phyloP scores from a whole-genome alignment of 352 stramenopile genomes.

The Phytophthora foliorum region DNA sequence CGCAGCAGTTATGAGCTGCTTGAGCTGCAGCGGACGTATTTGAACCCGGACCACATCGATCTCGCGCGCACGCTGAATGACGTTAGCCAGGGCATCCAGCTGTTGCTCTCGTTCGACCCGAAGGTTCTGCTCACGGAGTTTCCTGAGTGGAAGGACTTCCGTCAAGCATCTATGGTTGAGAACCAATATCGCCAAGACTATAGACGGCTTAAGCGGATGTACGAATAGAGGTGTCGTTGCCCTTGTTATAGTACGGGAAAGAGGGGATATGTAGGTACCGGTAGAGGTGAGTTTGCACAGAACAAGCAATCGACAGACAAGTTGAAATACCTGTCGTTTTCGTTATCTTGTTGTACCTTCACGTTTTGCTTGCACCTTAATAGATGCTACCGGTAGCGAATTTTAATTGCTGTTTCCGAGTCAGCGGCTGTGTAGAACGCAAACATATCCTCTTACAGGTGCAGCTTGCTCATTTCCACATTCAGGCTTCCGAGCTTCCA shows the following conservation, averaged over 20 bases:
- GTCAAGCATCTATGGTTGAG: slow-evolving; percentile 91
- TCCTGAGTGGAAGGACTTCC: slow-evolving; percentile 87
- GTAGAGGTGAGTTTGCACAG: slow-evolving; percentile 3
- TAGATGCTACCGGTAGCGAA: neutral
- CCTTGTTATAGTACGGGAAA: slow-evolving; percentile 32
- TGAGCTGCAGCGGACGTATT: slow-evolving; percentile 84
- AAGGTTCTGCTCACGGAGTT: slow-evolving; percentile 90
- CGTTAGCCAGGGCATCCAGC: slow-evolving; percentile 91
- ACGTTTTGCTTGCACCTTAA: neutral
- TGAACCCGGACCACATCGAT: slow-evolving; percentile 93
- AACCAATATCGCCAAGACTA: slow-evolving; percentile 92
- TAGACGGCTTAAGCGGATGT: slow-evolving; percentile 92
- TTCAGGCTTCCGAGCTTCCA: slow-evolving; percentile 83
- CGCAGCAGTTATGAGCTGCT: slow-evolving; percentile 89
- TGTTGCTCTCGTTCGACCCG: slow-evolving; percentile 89
- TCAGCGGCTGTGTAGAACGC: neutral
- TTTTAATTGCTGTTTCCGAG: slow-evolving; percentile 12
- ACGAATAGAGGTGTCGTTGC: slow-evolving; percentile 72
- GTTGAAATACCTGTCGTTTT: slow-evolving; percentile 17
- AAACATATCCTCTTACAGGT: slow-evolving; percentile 54
- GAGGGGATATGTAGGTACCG: neutral
- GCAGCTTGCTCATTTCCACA: slow-evolving; percentile 84
- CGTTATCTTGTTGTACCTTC: slow-evolving; percentile 12
- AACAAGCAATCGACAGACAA: slow-evolving; percentile 23
- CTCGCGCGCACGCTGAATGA: slow-evolving; percentile 93